These are phyloP conservation scores for Penicillium hordei DNA, from an alignment of 2,329 filamentous ascomycete genomes.

Conservation along the genomic window DNA sequence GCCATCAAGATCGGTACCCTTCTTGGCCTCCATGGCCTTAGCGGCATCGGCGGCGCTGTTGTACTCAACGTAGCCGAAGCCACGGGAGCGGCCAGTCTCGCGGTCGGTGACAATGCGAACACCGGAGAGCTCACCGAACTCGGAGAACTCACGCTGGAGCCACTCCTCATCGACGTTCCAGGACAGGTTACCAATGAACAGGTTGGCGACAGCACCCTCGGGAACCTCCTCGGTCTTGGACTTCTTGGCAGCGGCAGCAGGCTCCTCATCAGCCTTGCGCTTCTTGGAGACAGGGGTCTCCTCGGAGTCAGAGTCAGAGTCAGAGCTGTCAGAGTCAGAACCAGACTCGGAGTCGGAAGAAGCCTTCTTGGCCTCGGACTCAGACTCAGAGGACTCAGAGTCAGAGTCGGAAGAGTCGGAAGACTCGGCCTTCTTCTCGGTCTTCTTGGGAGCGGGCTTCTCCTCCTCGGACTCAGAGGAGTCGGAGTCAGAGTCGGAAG, in stretches of 20 bases:
- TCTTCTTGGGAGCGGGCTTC: constrained; percentile 37
- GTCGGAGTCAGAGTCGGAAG: constrained; percentile 35
- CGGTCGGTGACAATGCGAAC: constrained; percentile 83
- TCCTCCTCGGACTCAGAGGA: constrained; percentile 38
- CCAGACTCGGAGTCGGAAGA: constrained; percentile 28
- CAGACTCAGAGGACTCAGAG: constrained; percentile 38
- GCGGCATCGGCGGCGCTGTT: constrained; percentile 64
- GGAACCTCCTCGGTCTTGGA: constrained; percentile 55
- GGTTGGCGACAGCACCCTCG: constrained; percentile 54
- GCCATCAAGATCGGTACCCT: constrained; percentile 70
- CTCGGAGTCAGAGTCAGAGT: constrained; percentile 36
- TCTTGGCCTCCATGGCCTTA: constrained; percentile 72
- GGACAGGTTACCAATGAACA: constrained; percentile 87
- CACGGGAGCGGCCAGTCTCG: constrained; percentile 78
- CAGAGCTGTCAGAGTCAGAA: constrained; percentile 31
- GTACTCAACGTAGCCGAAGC: constrained; percentile 93
- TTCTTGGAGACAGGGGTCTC: constrained; percentile 42
- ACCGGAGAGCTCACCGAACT: constrained; percentile 69
- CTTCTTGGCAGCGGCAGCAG: constrained; percentile 55
- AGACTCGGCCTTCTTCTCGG: constrained; percentile 31
- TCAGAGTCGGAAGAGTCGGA: constrained; percentile 37
- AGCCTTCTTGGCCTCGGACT: constrained; percentile 30
- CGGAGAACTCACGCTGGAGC: constrained; percentile 77
- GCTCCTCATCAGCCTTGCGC: constrained; percentile 51
- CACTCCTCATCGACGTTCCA: constrained; percentile 87